These are phyloP conservation scores for Schizophyllum commune DNA, from an alignment of 1,284 basidiomycete species.

Conservation along the genomic window DNA sequence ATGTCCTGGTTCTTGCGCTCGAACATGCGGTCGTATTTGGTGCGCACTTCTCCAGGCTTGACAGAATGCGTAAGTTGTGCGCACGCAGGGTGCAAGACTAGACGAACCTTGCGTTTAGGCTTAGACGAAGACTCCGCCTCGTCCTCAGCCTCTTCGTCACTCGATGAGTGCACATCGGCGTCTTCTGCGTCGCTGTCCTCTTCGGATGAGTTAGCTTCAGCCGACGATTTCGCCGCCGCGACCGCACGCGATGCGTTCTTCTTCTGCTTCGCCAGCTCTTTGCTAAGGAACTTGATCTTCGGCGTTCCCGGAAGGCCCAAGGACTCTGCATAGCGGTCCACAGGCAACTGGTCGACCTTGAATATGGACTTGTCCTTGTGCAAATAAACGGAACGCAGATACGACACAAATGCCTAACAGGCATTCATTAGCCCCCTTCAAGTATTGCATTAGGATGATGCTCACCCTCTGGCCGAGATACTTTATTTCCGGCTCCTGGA, in stretches of 20 bases:
- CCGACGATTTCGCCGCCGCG: constrained; percentile 29
- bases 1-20: constrained; percentile 94
- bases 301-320: constrained; percentile 93
- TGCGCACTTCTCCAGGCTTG: constrained; percentile 48
- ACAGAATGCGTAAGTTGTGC: not conserved
- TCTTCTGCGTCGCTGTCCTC: constrained; percentile 17
- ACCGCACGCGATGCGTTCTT: constrained; percentile 60
- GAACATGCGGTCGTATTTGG: constrained; percentile 99
- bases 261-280: constrained; percentile 64
- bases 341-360: constrained; percentile 77
- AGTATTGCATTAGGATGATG: too few species aligned
- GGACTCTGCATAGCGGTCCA: constrained; percentile 81
- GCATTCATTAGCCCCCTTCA: too few species aligned
- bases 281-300: constrained; percentile 87
- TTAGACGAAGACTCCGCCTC: constrained; percentile 12
- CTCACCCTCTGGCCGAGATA: constrained; percentile 89
- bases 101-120: constrained; percentile 20
- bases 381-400: constrained; percentile 87
- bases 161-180: constrained; percentile 17
- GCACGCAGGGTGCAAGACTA: too few species aligned
- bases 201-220: constrained; percentile 17
- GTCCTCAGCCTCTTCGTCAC: constrained; percentile 16
- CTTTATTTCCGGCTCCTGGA: constrained; percentile 96
- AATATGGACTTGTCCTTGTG: constrained; percentile 95
- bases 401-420: constrained; percentile 95